Percentiles rank a stretch among this genome's conserved stretches.
These are phyloP conservation scores for Sparassis latifolia DNA, from an alignment of 1,284 basidiomycete genomes.

Conservation along the genomic window DNA sequence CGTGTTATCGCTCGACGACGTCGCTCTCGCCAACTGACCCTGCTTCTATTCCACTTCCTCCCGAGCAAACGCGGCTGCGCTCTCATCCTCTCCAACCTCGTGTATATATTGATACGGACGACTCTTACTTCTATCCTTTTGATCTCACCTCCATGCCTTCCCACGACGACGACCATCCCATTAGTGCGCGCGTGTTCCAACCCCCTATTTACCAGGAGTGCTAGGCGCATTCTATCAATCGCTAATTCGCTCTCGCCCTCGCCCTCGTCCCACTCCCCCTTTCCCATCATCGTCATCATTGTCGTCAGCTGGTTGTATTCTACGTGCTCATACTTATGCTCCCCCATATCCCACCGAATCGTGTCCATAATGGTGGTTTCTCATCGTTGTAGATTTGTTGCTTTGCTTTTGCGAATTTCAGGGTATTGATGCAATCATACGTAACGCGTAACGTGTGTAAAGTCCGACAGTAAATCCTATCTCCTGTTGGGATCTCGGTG, in stretches of 20 bases:
- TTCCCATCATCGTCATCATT: conserved; percentile 12
- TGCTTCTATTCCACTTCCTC: conserved; percentile 42
- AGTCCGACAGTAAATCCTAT: neutral
- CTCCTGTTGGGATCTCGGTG: conserved; percentile 2
- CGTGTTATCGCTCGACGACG: conserved; percentile 29
- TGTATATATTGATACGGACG: conserved; percentile 55
- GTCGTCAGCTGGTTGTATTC: conserved; percentile 2
- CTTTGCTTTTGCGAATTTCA: conserved; percentile 11
- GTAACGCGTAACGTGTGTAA: conserved; percentile 8
- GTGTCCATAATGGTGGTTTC: conserved; percentile 11
- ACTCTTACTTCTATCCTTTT: conserved; percentile 54
- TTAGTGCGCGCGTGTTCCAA: conserved; percentile 34
- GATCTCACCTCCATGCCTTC: conserved; percentile 66
- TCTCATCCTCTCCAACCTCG: conserved; percentile 32
- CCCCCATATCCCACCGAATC: neutral
- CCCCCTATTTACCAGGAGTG: conserved; percentile 49
- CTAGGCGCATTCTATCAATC: conserved; percentile 31
- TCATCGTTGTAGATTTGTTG: neutral
- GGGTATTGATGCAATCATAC: conserved; percentile 17
- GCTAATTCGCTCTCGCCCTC: conserved; percentile 21
- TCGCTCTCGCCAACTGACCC: conserved; percentile 37
- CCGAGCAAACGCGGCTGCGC: conserved; percentile 42
- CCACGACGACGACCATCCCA: conserved; percentile 39
- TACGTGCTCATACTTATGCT: neutral
- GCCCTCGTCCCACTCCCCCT: conserved; percentile 14